A percentile compares a stretch with the other conserved stretches of the same genome.
phyloP scores from a whole-genome alignment of 106 monocot species.

The Dioscorea alata region DNA sequence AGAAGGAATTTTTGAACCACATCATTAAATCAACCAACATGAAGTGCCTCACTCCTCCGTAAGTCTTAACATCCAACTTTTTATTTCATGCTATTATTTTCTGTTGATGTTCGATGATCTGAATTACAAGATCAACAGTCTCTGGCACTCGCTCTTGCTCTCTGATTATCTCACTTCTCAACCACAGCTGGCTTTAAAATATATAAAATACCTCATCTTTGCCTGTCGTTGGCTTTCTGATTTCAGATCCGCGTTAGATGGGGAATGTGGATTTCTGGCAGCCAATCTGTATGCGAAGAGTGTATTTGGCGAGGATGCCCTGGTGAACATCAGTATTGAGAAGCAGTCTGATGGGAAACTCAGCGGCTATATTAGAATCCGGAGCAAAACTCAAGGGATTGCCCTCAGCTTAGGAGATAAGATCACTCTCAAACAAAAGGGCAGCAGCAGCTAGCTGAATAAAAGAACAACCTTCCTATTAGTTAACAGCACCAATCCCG shows the following conservation, averaged over 20 bases:
- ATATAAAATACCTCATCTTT: not conserved
- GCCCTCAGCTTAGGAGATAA: constrained; percentile 96
- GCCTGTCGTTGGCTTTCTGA: not conserved
- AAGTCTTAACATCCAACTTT: constrained; percentile 9
- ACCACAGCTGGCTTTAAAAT: not conserved
- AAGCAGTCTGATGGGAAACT: constrained; percentile 79
- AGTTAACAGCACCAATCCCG: too few relatives aligned
- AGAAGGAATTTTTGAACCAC: constrained; percentile 82
- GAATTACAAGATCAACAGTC: too few relatives aligned
- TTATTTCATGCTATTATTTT: not conserved
- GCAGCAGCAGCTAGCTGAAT: constrained; percentile 21
- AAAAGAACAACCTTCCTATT: too few relatives aligned
- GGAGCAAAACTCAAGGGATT: constrained; percentile 96
- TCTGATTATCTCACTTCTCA: not conserved
- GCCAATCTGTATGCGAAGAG: constrained; percentile 95
- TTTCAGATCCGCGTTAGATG: constrained; percentile 76
- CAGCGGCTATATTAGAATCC: constrained; percentile 88
- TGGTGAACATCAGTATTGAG: constrained; percentile 86
- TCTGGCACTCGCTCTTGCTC: too few relatives aligned
- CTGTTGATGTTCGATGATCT: too few relatives aligned
- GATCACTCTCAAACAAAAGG: constrained; percentile 94
- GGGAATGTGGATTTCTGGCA: constrained; percentile 87
- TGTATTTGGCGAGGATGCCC: constrained; percentile 89
- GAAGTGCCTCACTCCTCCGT: constrained; percentile 95
- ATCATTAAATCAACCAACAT: constrained; percentile 95